Percentiles rank a stretch among this genome's conserved stretches.
Evolutionary conservation across 352 stramenopile genomes (phyloP).

Genomic region (Phytophthora podocarpi): DNA sequence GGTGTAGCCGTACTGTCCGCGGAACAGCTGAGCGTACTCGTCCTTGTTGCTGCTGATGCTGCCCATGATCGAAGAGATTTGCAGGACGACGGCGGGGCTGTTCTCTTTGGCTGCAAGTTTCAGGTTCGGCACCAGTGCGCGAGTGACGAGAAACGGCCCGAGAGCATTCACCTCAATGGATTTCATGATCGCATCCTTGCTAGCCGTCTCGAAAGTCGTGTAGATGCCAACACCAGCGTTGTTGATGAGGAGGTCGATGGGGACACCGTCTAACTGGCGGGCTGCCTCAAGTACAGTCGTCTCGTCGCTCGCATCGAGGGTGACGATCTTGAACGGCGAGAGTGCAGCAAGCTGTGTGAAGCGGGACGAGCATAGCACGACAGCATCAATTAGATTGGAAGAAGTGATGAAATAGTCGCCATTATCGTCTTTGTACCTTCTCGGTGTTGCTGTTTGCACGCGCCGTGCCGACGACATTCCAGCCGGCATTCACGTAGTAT

Average conservation of each 20-base stretch:
- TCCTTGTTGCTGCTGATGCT: conserved; percentile 8
- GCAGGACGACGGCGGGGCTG: not conserved
- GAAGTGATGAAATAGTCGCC: not conserved
- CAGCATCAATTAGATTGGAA: too few relatives aligned
- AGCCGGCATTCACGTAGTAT: conserved; percentile 6
- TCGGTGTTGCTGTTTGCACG: conserved; percentile 10
- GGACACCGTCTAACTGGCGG: conserved; percentile 3
- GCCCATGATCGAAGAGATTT: conserved; percentile 2
- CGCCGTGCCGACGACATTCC: conserved; percentile 14
- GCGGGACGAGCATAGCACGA: too few relatives aligned
- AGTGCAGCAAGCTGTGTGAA: conserved; percentile 3
- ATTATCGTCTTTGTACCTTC: too few relatives aligned
- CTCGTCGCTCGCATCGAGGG: not conserved
- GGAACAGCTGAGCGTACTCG: conserved; percentile 5
- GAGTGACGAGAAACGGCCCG: conserved; percentile 3
- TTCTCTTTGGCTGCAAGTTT: not conserved
- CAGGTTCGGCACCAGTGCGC: conserved; percentile 2
- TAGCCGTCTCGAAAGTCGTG: conserved; percentile 2
- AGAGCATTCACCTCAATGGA: conserved; percentile 8
- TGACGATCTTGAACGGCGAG: conserved; percentile 12
- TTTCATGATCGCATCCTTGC: conserved; percentile 7
- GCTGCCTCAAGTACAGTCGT: not conserved
- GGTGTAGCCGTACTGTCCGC: conserved; percentile 6
- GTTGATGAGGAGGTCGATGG: conserved; percentile 18
- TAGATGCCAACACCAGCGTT: conserved; percentile 7